A percentile compares a stretch with the other conserved stretches of the same genome.
Evolutionary conservation across 164 flowering plant species (phyloP).

Genomic region (Chimonanthus praecox): DNA sequence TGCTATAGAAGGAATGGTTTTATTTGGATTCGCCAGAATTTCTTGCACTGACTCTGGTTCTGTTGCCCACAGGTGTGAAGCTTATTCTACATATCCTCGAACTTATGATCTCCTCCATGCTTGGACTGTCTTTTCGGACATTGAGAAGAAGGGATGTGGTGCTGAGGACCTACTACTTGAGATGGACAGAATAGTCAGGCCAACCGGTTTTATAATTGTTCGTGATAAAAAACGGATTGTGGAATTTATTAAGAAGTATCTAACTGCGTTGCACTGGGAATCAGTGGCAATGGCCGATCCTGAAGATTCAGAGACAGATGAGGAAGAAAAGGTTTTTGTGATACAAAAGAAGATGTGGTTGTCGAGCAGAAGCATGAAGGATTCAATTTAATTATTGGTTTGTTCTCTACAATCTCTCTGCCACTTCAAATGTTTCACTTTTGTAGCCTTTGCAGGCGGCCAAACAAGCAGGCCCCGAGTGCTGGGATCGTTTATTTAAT

Average conservation of each 20-base stretch:
- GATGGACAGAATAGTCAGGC: constrained; percentile 81
- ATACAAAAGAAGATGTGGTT: constrained; percentile 73
- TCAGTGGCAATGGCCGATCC: constrained; percentile 37
- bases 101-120: constrained; percentile 91
- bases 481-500: no score
- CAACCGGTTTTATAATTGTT: constrained; percentile 68
- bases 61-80: constrained; percentile 64
- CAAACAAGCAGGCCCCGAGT: no score
- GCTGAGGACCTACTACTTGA: constrained; percentile 65
- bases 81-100: constrained; percentile 78
- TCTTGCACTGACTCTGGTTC: no score
- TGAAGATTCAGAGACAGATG: constrained; percentile 43
- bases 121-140: constrained; percentile 65
- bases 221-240: constrained; percentile 52
- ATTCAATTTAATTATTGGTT: constrained; percentile 24
- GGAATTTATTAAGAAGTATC: constrained; percentile 55
- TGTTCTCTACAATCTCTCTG: no score
- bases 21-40: no score
- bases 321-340: constrained; percentile 46
- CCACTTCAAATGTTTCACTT: no score
- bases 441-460: no score
- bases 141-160: constrained; percentile 70
- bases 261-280: constrained; percentile 76
- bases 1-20: no score
- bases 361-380: constrained; percentile 40